Evolutionary conservation across 1,284 basidiomycete species (phyloP).

Genomic region (Sparassis latifolia): DNA sequence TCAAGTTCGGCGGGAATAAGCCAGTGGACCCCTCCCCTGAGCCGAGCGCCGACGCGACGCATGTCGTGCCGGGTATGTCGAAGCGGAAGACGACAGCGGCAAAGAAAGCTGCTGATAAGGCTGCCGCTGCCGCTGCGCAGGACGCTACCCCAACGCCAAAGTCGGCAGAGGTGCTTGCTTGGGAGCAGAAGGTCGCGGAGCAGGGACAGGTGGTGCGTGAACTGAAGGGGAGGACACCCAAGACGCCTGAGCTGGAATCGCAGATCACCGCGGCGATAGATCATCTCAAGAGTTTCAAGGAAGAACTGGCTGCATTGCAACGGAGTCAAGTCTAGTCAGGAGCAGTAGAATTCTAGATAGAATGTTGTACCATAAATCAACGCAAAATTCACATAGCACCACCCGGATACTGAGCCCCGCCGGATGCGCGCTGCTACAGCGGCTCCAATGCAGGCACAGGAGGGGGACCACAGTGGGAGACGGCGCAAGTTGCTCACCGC

Average conservation of each 20-base stretch:
- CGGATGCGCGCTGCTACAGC: too few relatives aligned
- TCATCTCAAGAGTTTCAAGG: slow-evolving; percentile 51
- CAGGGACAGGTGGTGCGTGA: slow-evolving; percentile 70
- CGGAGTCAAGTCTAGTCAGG: slow-evolving; percentile 6
- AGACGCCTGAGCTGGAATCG: slow-evolving; percentile 53
- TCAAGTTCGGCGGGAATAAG: slow-evolving; percentile 56
- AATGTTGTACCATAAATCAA: too few relatives aligned
- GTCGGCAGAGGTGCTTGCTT: slow-evolving; percentile 53
- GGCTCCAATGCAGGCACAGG: too few relatives aligned
- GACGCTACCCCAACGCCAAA: slow-evolving; percentile 39
- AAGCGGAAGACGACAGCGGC: slow-evolving; percentile 48
- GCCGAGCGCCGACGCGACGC: slow-evolving; percentile 32
- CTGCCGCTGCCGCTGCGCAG: slow-evolving; percentile 31
- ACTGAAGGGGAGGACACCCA: slow-evolving; percentile 58
- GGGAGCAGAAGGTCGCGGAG: slow-evolving; percentile 66
- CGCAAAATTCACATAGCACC: too few relatives aligned
- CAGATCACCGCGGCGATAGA: slow-evolving; percentile 40
- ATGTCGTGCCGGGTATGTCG: slow-evolving; percentile 36
- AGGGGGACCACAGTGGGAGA: too few relatives aligned
- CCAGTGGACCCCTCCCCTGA: slow-evolving; percentile 25
- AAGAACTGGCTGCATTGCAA: slow-evolving; percentile 46
- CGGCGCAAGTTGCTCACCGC: too few relatives aligned
- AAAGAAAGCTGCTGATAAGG: slow-evolving; percentile 29
- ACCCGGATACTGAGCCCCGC: too few relatives aligned
- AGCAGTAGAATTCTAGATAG: too few relatives aligned